These are phyloP conservation scores for Hypoxylon intermedium DNA, from an alignment of 495 filamentous ascomycete species.

Conservation along the genomic window DNA sequence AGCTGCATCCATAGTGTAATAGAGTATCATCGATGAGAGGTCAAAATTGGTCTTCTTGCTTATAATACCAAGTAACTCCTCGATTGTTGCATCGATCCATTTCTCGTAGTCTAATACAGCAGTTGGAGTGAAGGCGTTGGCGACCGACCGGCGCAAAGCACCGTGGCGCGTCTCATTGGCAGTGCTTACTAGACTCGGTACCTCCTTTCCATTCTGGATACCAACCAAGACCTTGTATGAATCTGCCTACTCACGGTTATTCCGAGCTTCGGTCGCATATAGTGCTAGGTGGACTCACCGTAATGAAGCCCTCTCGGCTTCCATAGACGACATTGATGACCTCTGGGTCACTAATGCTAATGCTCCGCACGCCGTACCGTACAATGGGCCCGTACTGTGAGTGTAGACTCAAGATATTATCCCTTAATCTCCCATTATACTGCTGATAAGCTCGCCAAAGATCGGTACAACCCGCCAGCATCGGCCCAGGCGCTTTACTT, in stretches of 20 bases:
- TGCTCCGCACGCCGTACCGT: slow-evolving; percentile 39
- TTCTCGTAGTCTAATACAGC: slow-evolving; percentile 38
- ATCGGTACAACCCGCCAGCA: slow-evolving; percentile 35
- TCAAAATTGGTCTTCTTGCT: slow-evolving; percentile 22
- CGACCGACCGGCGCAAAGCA: slow-evolving; percentile 39
- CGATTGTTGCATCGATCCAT: slow-evolving; percentile 31
- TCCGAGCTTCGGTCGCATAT: background rate
- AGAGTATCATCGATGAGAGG: slow-evolving; percentile 27
- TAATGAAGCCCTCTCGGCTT: slow-evolving; percentile 39
- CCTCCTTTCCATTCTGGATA: slow-evolving; percentile 36
- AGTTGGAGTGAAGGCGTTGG: slow-evolving; percentile 39
- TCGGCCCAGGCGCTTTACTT: slow-evolving; percentile 39
- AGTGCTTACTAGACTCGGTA: slow-evolving; percentile 38
- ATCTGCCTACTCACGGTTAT: slow-evolving; percentile 10
- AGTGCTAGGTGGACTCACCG: slow-evolving; percentile 16
- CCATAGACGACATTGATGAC: slow-evolving; percentile 41
- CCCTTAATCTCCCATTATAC: slow-evolving; percentile 29
- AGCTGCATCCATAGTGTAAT: slow-evolving; percentile 40
- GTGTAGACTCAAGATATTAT: slow-evolving; percentile 35
- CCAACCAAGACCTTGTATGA: slow-evolving; percentile 33
- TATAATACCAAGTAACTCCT: slow-evolving; percentile 26
- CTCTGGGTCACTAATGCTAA: slow-evolving; percentile 41
- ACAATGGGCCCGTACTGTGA: slow-evolving; percentile 37
- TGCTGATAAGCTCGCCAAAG: slow-evolving; percentile 42
- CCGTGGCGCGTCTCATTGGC: slow-evolving; percentile 32